phyloP scores from a whole-genome alignment of 805 yeast genomes.

The Cyberlindnera mississippiensis region DNA sequence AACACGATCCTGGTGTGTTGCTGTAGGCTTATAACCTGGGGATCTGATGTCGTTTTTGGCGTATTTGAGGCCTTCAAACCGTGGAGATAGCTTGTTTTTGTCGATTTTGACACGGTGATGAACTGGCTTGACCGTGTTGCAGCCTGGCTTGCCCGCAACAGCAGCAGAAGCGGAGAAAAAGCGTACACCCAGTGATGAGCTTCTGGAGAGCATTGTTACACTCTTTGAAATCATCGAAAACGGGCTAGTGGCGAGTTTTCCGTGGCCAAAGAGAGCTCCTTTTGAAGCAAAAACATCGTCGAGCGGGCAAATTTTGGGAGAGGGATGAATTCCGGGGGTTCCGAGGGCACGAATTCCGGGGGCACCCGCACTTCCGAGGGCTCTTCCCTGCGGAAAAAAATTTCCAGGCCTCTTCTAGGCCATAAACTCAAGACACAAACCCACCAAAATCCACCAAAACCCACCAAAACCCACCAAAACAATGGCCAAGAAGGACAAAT shows the following conservation, averaged over 20 bases:
- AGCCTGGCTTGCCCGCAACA: slow-evolving; percentile 45
- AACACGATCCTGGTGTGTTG: slow-evolving; percentile 77
- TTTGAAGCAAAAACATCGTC: not conserved
- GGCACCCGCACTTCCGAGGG: slow-evolving; percentile 5
- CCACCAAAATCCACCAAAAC: not conserved
- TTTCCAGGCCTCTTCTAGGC: slow-evolving; percentile 9
- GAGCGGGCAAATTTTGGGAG: slow-evolving; percentile 6
- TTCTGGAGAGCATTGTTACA: not conserved
- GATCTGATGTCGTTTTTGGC: slow-evolving; percentile 75
- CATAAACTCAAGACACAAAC: too few species aligned
- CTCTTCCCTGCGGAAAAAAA: slow-evolving; percentile 8
- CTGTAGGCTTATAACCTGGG: slow-evolving; percentile 69
- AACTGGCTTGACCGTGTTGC: slow-evolving; percentile 81
- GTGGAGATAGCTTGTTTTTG: slow-evolving; percentile 71
- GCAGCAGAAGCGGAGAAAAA: slow-evolving; percentile 22
- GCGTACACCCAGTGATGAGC: slow-evolving; percentile 11
- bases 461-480: not conserved
- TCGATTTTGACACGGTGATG: slow-evolving; percentile 81
- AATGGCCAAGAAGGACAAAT: slow-evolving; percentile 46
- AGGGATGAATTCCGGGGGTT: not conserved
- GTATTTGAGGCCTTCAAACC: slow-evolving; percentile 62
- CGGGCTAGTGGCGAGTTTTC: too few species aligned
- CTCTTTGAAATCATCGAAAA: slow-evolving; percentile 3
- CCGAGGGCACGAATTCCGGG: slow-evolving; percentile 10
- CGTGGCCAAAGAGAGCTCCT: too few species aligned